Percentiles rank a stretch among this genome's conserved stretches.
Conservation (phyloP, 768 basidiomycete genomes). For the Phlebiopsis flavidoalba region DNA sequence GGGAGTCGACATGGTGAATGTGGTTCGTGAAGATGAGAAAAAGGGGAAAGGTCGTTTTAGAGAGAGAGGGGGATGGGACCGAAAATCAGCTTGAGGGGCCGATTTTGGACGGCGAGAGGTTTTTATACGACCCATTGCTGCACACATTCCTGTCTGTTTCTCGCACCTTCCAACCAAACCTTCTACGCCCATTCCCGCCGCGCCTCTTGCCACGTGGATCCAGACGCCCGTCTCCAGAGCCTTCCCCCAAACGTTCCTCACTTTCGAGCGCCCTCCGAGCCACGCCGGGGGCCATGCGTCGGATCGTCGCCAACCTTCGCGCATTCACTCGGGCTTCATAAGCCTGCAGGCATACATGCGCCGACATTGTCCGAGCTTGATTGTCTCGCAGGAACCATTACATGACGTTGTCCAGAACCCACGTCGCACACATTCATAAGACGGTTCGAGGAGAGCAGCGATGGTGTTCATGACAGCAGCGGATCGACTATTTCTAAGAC, state of each 20-base stretch:
- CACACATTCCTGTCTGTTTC: constrained; percentile 22
- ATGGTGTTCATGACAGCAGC: not conserved
- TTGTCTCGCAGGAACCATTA: not conserved
- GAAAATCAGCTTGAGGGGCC: constrained; percentile 8
- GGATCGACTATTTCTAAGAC: not conserved
- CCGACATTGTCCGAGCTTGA: not conserved
- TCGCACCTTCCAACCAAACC: constrained; percentile 20
- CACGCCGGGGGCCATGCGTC: not conserved
- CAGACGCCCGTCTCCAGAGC: constrained; percentile 2
- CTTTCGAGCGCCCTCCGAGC: not conserved
- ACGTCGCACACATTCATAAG: not conserved
- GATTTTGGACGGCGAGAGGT: constrained; percentile 14
- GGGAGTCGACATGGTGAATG: constrained; percentile 16
- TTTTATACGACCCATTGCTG: constrained; percentile 9
- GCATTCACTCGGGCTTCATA: not conserved
- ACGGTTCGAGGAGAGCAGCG: not conserved
- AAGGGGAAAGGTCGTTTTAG: constrained; percentile 11
- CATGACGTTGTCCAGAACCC: not conserved
- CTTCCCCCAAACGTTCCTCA: not conserved
- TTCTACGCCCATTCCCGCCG: constrained; percentile 11
- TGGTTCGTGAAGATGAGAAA: constrained; percentile 7
- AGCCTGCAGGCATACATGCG: not conserved
- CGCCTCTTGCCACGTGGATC: constrained; percentile 2
- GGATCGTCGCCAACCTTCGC: not conserved
- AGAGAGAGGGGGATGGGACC: not conserved